Base-by-base conservation (phyloP, 768 basidiomycete species). In the Fibroporia radiculosa region DNA sequence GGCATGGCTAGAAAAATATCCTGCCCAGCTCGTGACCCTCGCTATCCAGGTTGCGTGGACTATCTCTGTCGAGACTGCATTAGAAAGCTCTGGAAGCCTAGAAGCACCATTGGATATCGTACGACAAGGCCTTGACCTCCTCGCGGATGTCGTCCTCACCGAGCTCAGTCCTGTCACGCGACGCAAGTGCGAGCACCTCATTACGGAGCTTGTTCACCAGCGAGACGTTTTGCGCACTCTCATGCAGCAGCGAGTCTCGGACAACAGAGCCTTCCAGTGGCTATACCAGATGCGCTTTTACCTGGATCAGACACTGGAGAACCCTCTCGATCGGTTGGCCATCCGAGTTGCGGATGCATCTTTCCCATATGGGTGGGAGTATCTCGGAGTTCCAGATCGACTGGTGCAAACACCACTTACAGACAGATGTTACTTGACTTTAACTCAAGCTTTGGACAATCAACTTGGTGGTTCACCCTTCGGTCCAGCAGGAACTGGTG, bases 211-310 rank as follows among this genome's bases (percentile, higher is more conserved):
- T 12, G 96, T 98, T 29, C 96, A 99, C 62, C 93, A 99, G 61
- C 79, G 96, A 50, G 96, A 99, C 64, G 95, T 98, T 31, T 84
- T 82, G 29, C 84, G 96, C 11, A 68, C 74, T 11, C 81, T 98
- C 44, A 74, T 87, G 44, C 72, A 78, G 47, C 77, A 82, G 55
- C 65, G 71, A 23, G 73, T 86, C 12, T 45, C 66, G 3, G 84
- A 90, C 50, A 62, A 77, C 46, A 80, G 78, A 54, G 75, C 75
- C 35, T 99, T 98, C 63, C 77, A 80, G 2, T 99, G 96, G 96
- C 68, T 98, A 12, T 95, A 89, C 56, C 93, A 98, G 59, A 98
- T 99, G 96, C 87, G 96, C 7, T 99, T 93, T 69, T 97, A 98
- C 62, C 75, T 96, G 26, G 84, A 93, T 56, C 70, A 72, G 13